A percentile compares a stretch with the other conserved stretches of the same genome.
phyloP scores from a whole-genome alignment of 73 alveolate species.

The Urostyla sp. region DNA sequence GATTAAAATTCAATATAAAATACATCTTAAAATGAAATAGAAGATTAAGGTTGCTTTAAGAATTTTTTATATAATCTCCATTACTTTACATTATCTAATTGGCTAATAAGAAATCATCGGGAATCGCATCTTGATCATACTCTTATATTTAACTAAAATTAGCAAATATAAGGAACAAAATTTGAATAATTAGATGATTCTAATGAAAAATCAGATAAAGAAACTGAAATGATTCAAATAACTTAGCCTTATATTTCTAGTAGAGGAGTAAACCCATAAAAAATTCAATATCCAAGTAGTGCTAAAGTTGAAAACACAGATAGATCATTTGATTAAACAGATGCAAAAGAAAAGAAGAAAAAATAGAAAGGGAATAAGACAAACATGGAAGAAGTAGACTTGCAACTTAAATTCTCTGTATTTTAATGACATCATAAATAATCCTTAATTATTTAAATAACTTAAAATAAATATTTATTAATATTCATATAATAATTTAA shows the following conservation, averaged over 20 bases:
- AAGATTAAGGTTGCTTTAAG: constrained; percentile 35
- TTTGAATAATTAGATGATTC: constrained; percentile 54
- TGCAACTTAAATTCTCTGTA: not conserved
- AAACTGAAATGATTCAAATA: too few relatives aligned
- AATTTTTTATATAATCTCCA: constrained; percentile 27
- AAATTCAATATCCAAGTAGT: too few relatives aligned
- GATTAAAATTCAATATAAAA: not conserved
- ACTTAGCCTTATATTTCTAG: too few relatives aligned
- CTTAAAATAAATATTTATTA: too few relatives aligned
- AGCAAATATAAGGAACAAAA: not conserved
- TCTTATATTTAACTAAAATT: not conserved
- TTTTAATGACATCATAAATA: not conserved
- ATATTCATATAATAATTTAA: too few relatives aligned
- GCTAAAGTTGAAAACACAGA: too few relatives aligned
- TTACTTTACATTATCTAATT: constrained; percentile 14
- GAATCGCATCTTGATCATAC: not conserved
- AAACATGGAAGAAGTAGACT: not conserved
- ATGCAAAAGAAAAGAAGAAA: too few relatives aligned
- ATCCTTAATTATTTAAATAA: too few relatives aligned
- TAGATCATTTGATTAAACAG: too few relatives aligned
- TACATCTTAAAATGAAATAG: not conserved
- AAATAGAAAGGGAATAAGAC: not conserved
- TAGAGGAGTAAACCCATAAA: too few relatives aligned
- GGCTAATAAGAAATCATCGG: constrained; percentile 11
- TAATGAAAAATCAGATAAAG: too few relatives aligned